Evolutionary conservation across 2,329 filamentous ascomycete genomes (phyloP), one percentile per base, ranked within the genome.

Genomic region (Hypoxylon sp.): DNA sequence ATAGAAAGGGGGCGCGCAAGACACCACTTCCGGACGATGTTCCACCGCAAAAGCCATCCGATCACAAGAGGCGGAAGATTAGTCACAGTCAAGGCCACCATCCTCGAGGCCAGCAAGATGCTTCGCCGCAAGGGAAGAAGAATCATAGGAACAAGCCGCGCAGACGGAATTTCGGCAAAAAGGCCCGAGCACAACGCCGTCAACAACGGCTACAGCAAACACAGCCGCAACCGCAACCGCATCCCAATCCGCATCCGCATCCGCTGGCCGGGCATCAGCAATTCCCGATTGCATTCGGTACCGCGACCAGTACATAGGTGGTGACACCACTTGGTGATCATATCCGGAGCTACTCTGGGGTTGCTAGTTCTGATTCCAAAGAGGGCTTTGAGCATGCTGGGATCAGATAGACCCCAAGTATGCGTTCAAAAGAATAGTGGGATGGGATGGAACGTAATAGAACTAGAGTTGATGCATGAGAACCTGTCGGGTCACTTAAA

Each of bases 11-110:
- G 37, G 2, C 19, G 15, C 50, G 58, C 11, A 53, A 53, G 10
- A 13, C 17, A 7, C 17, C 46, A 6, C 3, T 11, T 11, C 6
- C 17, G 5, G 37, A 50, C n/a, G 11, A 24, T 44, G 19, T 30
- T 20, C 5, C 43, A 6, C 15, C 43, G 3, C 34, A 46, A 8
- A 39, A 39, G n/a, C 6, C 30, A 5, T 28, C 22, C 13, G 15
- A 8, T 10, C 46, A 7, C 7, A 65, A 62, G 26, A 65, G 17
- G 50, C 54, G 24, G 28, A 62, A 56, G 30, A 24, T 20, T 2
- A 32, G 37, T 7, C 37, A 41, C 8, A 19, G 8, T 17, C 37
- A 19, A 41, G 37, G n/a, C n/a, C n/a, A n/a, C n/a, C n/a, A n/a
- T n/a, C n/a, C n/a, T n/a, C n/a, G n/a, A n/a, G n/a, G n/a, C n/a